Evolutionary conservation across 2,329 filamentous ascomycete genomes (phyloP).

Genomic region (Colletotrichum sp.): DNA sequence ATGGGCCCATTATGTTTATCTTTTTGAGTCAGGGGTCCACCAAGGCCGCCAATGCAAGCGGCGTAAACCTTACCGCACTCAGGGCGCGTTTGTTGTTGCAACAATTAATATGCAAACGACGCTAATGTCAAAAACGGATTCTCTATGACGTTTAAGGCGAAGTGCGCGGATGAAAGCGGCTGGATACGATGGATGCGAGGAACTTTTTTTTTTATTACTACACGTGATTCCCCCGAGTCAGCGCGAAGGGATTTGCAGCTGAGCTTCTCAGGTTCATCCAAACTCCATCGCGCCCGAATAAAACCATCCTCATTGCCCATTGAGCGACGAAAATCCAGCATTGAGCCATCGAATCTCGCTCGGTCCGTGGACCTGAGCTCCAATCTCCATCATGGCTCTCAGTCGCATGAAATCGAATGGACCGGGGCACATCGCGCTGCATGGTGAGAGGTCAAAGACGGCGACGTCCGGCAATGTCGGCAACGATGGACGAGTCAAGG

Average conservation of each 20-base stretch:
- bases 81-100: not conserved
- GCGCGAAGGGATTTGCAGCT: not conserved
- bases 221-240: slow-evolving; percentile 11
- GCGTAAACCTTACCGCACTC: not conserved
- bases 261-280: not conserved
- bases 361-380: not conserved
- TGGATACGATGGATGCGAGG: not conserved
- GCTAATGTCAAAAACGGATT: not conserved
- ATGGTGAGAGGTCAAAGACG: slow-evolving; percentile 23
- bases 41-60: slow-evolving; percentile 1
- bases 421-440: slow-evolving; percentile 28
- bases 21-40: not conserved
- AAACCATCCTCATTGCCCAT: not conserved
- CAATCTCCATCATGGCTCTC: slow-evolving; percentile 25
- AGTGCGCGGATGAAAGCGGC: not conserved
- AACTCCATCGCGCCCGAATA: not conserved
- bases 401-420: slow-evolving; percentile 30
- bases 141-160: slow-evolving; percentile 2
- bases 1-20: not conserved
- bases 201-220: not conserved
- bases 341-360: not conserved
- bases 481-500: slow-evolving; percentile 32
- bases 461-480: slow-evolving; percentile 29
- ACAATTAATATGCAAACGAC: not conserved
- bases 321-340: not conserved